Conservation (phyloP, 495 filamentous ascomycete genomes). For the Neurospora hispaniola region DNA sequence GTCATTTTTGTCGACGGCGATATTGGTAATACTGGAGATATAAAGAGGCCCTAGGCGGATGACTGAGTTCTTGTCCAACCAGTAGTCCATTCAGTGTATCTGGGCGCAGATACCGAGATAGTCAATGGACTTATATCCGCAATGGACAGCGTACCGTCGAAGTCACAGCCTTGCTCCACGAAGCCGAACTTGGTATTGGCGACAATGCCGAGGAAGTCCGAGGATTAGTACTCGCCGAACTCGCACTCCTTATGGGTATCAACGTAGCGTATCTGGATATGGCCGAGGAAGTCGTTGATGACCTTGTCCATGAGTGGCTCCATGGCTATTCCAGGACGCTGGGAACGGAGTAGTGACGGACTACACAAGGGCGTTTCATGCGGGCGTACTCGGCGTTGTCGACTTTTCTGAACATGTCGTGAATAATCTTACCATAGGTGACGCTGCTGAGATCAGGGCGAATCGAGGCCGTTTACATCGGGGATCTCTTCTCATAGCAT, state of each 20-base stretch:
- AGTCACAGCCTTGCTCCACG: conserved; percentile 16
- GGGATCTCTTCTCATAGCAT: too few species aligned
- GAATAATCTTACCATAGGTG: conserved; percentile 27
- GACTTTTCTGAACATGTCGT: conserved; percentile 27
- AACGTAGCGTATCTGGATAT: conserved; percentile 21
- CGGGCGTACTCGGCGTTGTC: conserved; percentile 25
- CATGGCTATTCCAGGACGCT: conserved; percentile 18
- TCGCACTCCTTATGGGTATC: conserved; percentile 5
- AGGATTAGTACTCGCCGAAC: conserved; percentile 24
- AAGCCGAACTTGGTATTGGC: conserved; percentile 25
- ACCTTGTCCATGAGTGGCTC: conserved; percentile 25
- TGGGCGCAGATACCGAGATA: conserved; percentile 18
- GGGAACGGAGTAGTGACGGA: conserved; percentile 26
- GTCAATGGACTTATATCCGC: conserved; percentile 12
- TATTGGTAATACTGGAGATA: conserved; percentile 13
- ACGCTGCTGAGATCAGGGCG: conserved; percentile 9
- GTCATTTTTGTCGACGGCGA: conserved; percentile 13
- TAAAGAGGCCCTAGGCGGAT: conserved; percentile 12
- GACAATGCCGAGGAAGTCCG: conserved; percentile 36
- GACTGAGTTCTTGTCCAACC: conserved; percentile 21
- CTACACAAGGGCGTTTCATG: too few species aligned
- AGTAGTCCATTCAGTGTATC: conserved; percentile 21
- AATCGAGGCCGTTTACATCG: too few species aligned
- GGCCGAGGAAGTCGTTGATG: conserved; percentile 17
- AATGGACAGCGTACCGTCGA: conserved; percentile 15